These are phyloP conservation scores for Penicillium atrosanguineum DNA, from an alignment of 495 filamentous ascomycete genomes.

Conservation along the genomic window DNA sequence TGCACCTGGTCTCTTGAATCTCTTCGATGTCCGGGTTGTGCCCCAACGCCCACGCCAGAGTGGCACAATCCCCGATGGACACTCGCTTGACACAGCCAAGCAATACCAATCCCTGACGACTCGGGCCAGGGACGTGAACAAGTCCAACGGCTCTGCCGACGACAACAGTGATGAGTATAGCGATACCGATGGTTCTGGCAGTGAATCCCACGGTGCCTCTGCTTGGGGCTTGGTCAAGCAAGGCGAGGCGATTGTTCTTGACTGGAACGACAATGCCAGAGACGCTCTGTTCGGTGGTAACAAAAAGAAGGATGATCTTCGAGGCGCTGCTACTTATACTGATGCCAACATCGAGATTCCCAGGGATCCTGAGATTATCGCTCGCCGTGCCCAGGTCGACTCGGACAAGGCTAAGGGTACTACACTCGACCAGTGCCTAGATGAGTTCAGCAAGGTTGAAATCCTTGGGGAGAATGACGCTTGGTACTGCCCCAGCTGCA, in stretches of 20 bases:
- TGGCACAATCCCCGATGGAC: conserved; percentile 58
- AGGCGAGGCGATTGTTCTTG: conserved; percentile 79
- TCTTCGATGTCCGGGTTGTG: conserved; percentile 70
- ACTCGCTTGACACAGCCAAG: conserved; percentile 54
- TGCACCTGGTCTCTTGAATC: conserved; percentile 54
- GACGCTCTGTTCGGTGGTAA: conserved; percentile 67
- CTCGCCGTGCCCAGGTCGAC: conserved; percentile 55
- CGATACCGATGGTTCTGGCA: conserved; percentile 16
- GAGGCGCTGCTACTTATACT: conserved; percentile 48
- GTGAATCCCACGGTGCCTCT: conserved; percentile 13
- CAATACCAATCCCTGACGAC: conserved; percentile 55
- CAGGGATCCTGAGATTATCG: conserved; percentile 65
- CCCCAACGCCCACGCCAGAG: conserved; percentile 31
- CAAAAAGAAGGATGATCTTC: conserved; percentile 16
- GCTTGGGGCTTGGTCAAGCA: conserved; percentile 60
- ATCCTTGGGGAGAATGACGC: conserved; percentile 90
- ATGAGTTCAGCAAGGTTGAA: conserved; percentile 89
- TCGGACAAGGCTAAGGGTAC: conserved; percentile 70
- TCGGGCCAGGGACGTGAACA: conserved; percentile 34
- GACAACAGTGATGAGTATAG: conserved; percentile 14
- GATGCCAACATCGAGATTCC: conserved; percentile 50
- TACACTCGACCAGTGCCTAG: conserved; percentile 83
- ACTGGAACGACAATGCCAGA: conserved; percentile 68
- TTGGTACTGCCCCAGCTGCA: conserved; percentile 96
- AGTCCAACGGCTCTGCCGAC: conserved; percentile 9